phyloP scores from a whole-genome alignment of 306 rosid species.

The peach (Prunus persica) region Prunus_persica_NCBIv2 NC_034009.1:34612001-34612500 shows the following conservation, averaged over 20 bases:
- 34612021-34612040: no score
- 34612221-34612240: constrained; percentile 73
- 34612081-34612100: neutral
- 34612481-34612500: no score
- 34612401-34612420: neutral
- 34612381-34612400: neutral
- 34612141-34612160: neutral
- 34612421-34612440: neutral
- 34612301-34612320: no score
- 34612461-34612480: no score
- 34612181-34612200: constrained; percentile 63
- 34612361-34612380: neutral
- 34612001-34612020: no score
- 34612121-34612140: neutral
- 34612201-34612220: constrained; percentile 45
- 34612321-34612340: no score
- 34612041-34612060: no score
- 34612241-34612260: constrained; percentile 59
- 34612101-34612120: no score
- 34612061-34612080: neutral
- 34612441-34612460: neutral
- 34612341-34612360: neutral
- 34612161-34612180: no score
- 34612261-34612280: constrained; percentile 38
- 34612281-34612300: constrained; percentile 20